phyloP scores from a whole-genome alignment of 176 grass and related monocot genomes.

The Paspalum vaginatum region DNA sequence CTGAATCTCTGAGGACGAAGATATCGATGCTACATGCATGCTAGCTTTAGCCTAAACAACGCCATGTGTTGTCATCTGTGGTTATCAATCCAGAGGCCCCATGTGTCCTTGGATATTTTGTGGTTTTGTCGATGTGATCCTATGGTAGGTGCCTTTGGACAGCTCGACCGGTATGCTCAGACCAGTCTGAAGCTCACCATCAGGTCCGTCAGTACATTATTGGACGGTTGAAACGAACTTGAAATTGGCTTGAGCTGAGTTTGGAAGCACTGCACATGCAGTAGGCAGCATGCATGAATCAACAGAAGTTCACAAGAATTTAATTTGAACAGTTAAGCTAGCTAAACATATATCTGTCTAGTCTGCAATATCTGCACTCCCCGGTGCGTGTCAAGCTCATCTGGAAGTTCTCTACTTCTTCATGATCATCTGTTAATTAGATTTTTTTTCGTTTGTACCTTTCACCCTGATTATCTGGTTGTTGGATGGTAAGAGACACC shows the following conservation, averaged over 20 bases:
- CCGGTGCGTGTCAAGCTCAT: too few species aligned
- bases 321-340: not conserved
- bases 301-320: not conserved
- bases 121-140: not conserved
- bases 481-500: not conserved
- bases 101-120: constrained; percentile 58
- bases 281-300: not conserved
- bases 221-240: constrained; percentile 12
- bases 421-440: not conserved
- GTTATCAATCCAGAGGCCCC: constrained; percentile 69
- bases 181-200: not conserved
- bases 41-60: constrained; percentile 51
- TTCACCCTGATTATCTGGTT: not conserved
- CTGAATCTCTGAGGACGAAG: too few species aligned
- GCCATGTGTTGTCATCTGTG: constrained; percentile 59
- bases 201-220: not conserved
- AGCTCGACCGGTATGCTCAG: not conserved
- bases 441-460: not conserved
- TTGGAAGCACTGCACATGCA: not conserved
- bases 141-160: constrained; percentile 11
- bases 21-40: not conserved
- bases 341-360: not conserved
- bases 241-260: not conserved
- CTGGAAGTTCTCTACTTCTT: not conserved
- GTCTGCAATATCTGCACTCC: not conserved